Base-by-base conservation (phyloP, 306 rosid genomes). In the Biancaea sappan region DNA sequence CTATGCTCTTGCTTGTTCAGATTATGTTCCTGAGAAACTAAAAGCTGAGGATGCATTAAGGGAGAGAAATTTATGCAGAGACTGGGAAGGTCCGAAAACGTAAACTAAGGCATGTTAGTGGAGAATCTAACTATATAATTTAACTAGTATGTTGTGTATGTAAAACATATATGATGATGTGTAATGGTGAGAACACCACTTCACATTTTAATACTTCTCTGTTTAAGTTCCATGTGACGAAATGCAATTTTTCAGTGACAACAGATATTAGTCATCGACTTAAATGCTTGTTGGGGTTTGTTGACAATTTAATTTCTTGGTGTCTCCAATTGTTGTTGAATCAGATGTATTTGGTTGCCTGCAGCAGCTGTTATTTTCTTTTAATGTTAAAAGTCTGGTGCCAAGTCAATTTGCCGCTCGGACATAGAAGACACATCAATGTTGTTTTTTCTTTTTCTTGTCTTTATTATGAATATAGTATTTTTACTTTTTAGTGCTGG, bases 21-120 rank as follows among this genome's bases (percentile, higher is more conserved):
- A 88, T 78, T 83, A 83, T 57, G 96, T 80, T 54, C 89, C 88
- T 10, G 81, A 80, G 81, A 85, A 78, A 69, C 12, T 85, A 71
- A 85, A 73, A 71, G 88, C 86, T 0, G 72, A 72, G 80, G 86
- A 90, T 75, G 90, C 93, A 46, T 54, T 81, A 54, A 80, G 79
- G 43, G 79, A 83, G 79, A 80, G 78, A 76, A 72, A 77, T 43
- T 37, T 53, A 65, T 52, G 76, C 1, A 77, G 54, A 51, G 56
- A 71, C 3, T 57, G 59, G 11, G 62, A 70, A 69, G 69, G 48
- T 8, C 81, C 77, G 74, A 48, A 59, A 73, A 53, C 41, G 51
- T 44, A 41, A 32, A 44, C 18, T 48, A 31, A 44, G 54, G 34
- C 71, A 18, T 32, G 69, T 11, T 66, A 28, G 66, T 26, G 18